phyloP scores from a whole-genome alignment of 2,329 filamentous ascomycete species.

The Colletotrichum sp. region DNA sequence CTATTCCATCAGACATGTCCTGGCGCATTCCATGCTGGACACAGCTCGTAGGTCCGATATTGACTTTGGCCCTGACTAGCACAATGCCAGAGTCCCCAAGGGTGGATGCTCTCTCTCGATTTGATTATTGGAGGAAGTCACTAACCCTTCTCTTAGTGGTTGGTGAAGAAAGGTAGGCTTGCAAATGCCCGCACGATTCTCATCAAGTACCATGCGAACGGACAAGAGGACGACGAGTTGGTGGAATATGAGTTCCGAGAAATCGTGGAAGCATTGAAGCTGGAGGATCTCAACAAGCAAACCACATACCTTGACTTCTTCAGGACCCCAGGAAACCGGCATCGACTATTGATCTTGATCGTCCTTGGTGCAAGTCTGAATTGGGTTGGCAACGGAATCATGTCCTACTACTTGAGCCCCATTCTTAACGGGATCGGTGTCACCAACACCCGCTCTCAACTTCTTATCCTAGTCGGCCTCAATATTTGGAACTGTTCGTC shows the following conservation, averaged over 20 bases:
- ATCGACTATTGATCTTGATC: background rate
- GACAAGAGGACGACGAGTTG: background rate
- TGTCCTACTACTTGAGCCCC: background rate
- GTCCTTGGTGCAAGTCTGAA: background rate
- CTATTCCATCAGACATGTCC: background rate
- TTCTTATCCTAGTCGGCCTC: background rate
- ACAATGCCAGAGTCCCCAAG: background rate
- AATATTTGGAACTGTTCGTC: background rate
- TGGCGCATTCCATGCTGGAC: background rate
- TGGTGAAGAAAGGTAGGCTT: background rate
- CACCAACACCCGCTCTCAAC: background rate
- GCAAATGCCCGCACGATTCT: background rate
- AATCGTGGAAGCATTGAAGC: background rate
- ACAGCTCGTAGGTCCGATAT: background rate
- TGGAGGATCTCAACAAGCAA: background rate
- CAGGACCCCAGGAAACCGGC: background rate
- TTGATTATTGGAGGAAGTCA: background rate
- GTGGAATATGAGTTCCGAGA: background rate
- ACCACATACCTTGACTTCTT: background rate
- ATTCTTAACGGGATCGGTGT: constrained; percentile 7
- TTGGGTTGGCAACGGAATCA: constrained; percentile 3
- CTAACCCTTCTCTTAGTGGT: background rate
- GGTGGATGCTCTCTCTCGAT: background rate
- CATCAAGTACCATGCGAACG: background rate
- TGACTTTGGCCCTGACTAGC: background rate